phyloP scores from a whole-genome alignment of 805 yeast genomes.

The Starmerella asiatica region DNA sequence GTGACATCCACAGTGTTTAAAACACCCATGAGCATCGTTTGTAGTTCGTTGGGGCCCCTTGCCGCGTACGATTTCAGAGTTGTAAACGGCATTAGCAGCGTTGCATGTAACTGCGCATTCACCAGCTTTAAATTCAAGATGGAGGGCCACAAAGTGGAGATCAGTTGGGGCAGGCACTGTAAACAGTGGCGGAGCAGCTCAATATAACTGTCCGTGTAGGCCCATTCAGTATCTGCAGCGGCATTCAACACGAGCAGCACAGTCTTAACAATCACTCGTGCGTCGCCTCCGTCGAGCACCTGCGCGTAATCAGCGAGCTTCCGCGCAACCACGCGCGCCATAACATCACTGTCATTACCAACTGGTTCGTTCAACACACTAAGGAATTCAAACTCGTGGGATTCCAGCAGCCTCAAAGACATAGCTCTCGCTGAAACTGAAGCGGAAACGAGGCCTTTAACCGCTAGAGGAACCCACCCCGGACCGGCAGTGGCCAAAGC shows the following conservation, averaged over 20 bases:
- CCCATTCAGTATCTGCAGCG: neutral
- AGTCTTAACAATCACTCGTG: neutral
- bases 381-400: neutral
- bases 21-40: neutral
- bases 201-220: neutral
- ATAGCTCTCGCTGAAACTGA: conserved; percentile 1
- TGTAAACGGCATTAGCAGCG: neutral
- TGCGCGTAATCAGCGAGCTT: neutral
- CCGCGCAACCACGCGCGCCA: neutral
- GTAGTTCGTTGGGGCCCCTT: neutral
- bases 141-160: neutral
- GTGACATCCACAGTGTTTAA: neutral
- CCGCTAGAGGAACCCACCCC: conserved; percentile 10
- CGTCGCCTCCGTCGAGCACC: neutral
- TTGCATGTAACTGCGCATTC: neutral
- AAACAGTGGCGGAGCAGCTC: neutral
- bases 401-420: conserved; percentile 2
- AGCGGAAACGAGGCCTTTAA: conserved; percentile 6
- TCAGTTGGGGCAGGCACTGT: neutral
- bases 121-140: neutral
- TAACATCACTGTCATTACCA: neutral
- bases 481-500: neutral
- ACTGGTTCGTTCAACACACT: neutral
- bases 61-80: neutral
- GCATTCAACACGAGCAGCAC: neutral